Conservation (phyloP, 306 rosid species). For the Quercus alba region DNA sequence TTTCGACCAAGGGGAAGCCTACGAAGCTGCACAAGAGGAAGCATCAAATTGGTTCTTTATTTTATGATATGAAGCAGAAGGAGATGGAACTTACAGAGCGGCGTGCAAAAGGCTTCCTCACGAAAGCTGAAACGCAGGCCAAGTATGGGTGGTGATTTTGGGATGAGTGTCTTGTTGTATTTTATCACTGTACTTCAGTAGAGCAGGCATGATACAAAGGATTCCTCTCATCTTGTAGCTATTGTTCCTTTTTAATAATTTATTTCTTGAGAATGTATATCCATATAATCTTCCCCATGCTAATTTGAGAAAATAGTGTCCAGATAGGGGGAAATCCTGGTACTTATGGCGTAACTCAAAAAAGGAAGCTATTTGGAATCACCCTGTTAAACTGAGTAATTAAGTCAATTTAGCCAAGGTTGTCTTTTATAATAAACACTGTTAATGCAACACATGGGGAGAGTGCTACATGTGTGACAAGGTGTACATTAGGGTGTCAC, state of each 20-base stretch:
- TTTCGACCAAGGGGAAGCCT: constrained; percentile 76
- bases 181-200: constrained; percentile 7
- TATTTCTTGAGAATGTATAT: background rate
- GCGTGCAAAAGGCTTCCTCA: constrained; percentile 82
- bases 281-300: background rate
- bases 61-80: constrained; percentile 84
- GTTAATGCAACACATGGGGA: too few species aligned
- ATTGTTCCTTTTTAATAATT: background rate
- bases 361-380: too few species aligned
- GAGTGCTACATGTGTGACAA: too few species aligned
- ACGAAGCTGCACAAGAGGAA: constrained; percentile 90
- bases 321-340: background rate
- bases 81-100: constrained; percentile 80
- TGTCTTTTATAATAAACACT: too few species aligned
- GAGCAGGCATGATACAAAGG: background rate
- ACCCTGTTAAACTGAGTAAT: too few species aligned
- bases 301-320: background rate
- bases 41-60: constrained; percentile 89
- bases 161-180: background rate
- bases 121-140: constrained; percentile 96
- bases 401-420: too few species aligned
- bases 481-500: too few species aligned
- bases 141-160: constrained; percentile 91
- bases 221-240: background rate
- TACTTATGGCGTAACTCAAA: too few species aligned